Base-by-base conservation (phyloP, 495 filamentous ascomycete genomes). In the Neurospora sp. region DNA sequence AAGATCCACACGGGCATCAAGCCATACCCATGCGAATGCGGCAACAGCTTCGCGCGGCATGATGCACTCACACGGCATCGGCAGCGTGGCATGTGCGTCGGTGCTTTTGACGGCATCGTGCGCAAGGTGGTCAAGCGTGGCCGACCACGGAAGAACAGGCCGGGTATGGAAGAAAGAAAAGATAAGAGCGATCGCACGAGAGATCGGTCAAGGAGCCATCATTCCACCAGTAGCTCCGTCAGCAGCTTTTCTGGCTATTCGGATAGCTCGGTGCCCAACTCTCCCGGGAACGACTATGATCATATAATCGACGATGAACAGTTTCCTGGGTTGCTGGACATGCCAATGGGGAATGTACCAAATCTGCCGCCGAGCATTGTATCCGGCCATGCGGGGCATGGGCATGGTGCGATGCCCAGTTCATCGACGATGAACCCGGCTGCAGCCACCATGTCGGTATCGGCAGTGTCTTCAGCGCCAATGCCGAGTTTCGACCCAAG, bases 1-100 rank as follows among this genome's bases (percentile, higher is more conserved):
- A 97, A 97, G 83, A 98, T 98, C 71, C 96, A 99, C 82, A 94
- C 90, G 22, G 93, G 93, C 44, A 90, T 94, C 78, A 97, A 97
- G 83, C 93, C 96, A 3, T 96, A 97, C 75, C 90, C 90, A 38
- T 99, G 96, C 80, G 87, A 90, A 69, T 99, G 96, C 80, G 93
- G 94, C 66, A 94, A 92, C 77, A 91, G 89, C 69, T 98, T 98
- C 78, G 94, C 94, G 16, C 87, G 96, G 71, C 94, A 97, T 77
- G 96, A 99, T 83, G 96, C 96, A 70, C 85, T 99, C 40, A 98
- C 96, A 53, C 88, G 96, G 53, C 96, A 99, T 80, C 88, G 94
- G 35, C 96, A 98, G 80, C 89, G 96, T 10, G 95, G 94, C 40
- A 96, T 96, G 90, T 99, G 96, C 81, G 89, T 93, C 59, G 96